phyloP scores from a whole-genome alignment of 2,329 filamentous ascomycete species.

The Beauveria asiatica region DNA sequence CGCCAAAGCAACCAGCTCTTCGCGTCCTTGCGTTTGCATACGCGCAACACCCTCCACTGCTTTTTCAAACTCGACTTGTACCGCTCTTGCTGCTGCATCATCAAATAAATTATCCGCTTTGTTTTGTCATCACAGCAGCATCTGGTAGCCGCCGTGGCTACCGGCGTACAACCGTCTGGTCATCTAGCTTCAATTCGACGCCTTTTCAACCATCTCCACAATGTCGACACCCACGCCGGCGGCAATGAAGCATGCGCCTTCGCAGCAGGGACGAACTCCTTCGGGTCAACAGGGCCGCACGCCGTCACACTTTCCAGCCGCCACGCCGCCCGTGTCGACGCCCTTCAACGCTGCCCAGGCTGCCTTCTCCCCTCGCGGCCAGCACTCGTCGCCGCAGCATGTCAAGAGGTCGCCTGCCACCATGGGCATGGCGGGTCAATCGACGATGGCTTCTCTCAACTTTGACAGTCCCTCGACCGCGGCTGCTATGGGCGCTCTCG shows the following conservation, averaged over 20 bases:
- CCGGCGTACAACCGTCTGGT: not conserved
- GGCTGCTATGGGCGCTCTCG: slow-evolving; percentile 50
- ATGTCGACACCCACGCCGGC: slow-evolving; percentile 47
- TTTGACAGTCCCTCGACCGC: slow-evolving; percentile 59
- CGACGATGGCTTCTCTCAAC: slow-evolving; percentile 38
- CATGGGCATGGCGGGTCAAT: slow-evolving; percentile 39
- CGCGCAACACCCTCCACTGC: not conserved
- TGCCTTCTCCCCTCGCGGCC: slow-evolving; percentile 51
- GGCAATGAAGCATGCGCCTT: slow-evolving; percentile 37
- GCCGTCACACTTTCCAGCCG: slow-evolving; percentile 42
- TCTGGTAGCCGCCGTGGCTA: not conserved
- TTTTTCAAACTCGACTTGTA: not conserved
- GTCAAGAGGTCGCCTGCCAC: slow-evolving; percentile 56
- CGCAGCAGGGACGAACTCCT: slow-evolving; percentile 35
- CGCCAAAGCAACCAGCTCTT: not conserved
- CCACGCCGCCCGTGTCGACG: slow-evolving; percentile 58
- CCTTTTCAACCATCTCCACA: not conserved
- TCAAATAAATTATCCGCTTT: too few relatives aligned
- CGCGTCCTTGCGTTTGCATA: not conserved
- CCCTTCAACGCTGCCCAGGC: slow-evolving; percentile 50
- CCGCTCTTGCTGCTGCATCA: not conserved
- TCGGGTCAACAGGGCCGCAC: slow-evolving; percentile 42
- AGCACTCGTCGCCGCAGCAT: slow-evolving; percentile 54
- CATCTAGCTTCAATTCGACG: not conserved
- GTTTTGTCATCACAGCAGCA: not conserved